Percentiles rank a stretch among this genome's conserved stretches.
Evolutionary conservation across 768 basidiomycete genomes (phyloP).

Genomic region (Cubamyces lactineus): DNA sequence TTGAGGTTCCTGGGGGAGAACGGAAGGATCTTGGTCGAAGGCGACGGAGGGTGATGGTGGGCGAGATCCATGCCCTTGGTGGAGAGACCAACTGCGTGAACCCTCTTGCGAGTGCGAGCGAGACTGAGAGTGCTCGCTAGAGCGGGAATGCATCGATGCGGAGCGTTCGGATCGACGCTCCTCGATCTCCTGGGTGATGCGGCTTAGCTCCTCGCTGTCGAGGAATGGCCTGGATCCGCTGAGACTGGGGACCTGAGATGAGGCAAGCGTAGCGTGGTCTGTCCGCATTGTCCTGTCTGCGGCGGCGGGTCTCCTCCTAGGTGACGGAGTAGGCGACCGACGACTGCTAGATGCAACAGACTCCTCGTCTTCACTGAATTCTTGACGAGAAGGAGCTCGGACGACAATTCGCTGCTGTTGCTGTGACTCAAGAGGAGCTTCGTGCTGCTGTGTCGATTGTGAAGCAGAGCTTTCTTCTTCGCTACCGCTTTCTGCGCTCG

Average conservation of each 20-base stretch:
- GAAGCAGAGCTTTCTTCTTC: slow-evolving; percentile 2
- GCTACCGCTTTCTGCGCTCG: slow-evolving; percentile 1
- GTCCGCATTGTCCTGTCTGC: slow-evolving; percentile 55
- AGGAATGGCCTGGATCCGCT: slow-evolving; percentile 46
- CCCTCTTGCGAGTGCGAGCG: slow-evolving; percentile 10
- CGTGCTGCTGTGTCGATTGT: neutral
- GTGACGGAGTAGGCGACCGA: slow-evolving; percentile 34
- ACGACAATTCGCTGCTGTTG: slow-evolving; percentile 5
- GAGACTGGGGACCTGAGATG: slow-evolving; percentile 35
- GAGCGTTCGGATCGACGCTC: slow-evolving; percentile 62
- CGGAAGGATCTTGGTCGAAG: slow-evolving; percentile 5
- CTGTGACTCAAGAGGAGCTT: neutral
- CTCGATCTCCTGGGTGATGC: slow-evolving; percentile 67
- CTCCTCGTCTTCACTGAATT: slow-evolving; percentile 29
- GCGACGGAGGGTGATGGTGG: slow-evolving; percentile 13
- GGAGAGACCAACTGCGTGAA: slow-evolving; percentile 15
- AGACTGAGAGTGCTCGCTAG: slow-evolving; percentile 25
- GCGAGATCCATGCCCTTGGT: slow-evolving; percentile 7
- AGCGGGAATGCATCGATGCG: slow-evolving; percentile 28
- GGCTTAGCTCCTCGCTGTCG: slow-evolving; percentile 59
- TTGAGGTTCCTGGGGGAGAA: neutral
- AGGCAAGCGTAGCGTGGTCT: slow-evolving; percentile 56
- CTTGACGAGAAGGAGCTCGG: slow-evolving; percentile 21
- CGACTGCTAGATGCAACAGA: slow-evolving; percentile 12
- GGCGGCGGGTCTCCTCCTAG: slow-evolving; percentile 36